These are phyloP conservation scores for Penicillium verrucosum DNA, from an alignment of 2,329 filamentous ascomycete genomes.

Conservation along the genomic window DNA sequence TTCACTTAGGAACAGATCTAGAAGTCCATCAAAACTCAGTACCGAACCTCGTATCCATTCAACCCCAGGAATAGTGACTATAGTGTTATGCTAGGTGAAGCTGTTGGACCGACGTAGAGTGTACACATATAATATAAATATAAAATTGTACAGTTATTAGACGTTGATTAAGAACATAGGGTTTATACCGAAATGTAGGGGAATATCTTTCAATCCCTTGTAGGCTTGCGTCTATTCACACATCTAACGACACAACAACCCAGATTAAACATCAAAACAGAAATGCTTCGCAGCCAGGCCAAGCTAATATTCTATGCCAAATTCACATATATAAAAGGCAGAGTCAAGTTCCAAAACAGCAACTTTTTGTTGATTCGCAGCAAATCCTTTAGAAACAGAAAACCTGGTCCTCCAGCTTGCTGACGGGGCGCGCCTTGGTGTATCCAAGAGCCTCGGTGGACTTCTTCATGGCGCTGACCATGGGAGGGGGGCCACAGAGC, in stretches of 20 bases:
- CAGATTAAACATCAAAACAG: background rate
- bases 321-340: background rate
- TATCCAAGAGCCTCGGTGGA: slow-evolving; percentile 82
- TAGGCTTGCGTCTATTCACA: background rate
- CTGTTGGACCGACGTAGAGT: background rate
- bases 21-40: background rate
- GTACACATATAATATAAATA: background rate
- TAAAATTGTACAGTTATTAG: background rate
- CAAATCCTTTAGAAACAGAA: slow-evolving; percentile 73
- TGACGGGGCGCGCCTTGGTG: slow-evolving; percentile 88
- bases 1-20: background rate
- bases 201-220: background rate
- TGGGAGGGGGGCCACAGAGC: slow-evolving; percentile 91
- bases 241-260: background rate
- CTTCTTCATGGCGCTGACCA: slow-evolving; percentile 98
- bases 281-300: background rate
- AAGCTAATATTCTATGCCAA: background rate
- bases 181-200: background rate
- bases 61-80: background rate
- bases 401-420: slow-evolving; percentile 96
- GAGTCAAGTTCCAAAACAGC: background rate
- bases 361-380: background rate
- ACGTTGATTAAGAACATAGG: background rate
- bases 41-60: no score
- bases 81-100: background rate